Evolutionary conservation across 1,139 yeast genomes (phyloP).

Genomic region (Debaryomyces fabryi): DNA sequence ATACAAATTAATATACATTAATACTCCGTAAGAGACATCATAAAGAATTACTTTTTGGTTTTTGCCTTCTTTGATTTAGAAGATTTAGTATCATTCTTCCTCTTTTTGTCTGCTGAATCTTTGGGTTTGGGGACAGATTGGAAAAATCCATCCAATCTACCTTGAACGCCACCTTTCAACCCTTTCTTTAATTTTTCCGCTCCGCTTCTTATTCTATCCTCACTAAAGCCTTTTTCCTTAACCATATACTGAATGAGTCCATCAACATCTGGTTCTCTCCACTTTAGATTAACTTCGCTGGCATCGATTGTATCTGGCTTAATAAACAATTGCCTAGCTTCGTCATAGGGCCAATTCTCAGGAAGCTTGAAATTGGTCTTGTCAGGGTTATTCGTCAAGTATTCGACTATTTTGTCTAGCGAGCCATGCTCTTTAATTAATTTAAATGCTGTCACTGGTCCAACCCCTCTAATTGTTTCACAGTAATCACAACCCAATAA

Average conservation of each 20-base stretch:
- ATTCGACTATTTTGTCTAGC: constrained; percentile 74
- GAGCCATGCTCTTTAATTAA: constrained; percentile 83
- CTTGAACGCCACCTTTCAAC: constrained; percentile 83
- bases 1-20: constrained; percentile 4
- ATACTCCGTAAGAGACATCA: background rate
- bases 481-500: constrained; percentile 96
- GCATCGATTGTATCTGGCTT: constrained; percentile 77
- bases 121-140: constrained; percentile 60
- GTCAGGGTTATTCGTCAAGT: constrained; percentile 60
- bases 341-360: constrained; percentile 91
- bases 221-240: constrained; percentile 81
- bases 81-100: constrained; percentile 26
- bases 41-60: constrained; percentile 15
- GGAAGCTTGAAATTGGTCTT: constrained; percentile 79
- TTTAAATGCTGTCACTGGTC: constrained; percentile 92
- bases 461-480: constrained; percentile 92
- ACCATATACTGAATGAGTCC: constrained; percentile 75
- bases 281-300: constrained; percentile 65
- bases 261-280: constrained; percentile 78
- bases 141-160: constrained; percentile 90
- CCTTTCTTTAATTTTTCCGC: constrained; percentile 85
- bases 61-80: constrained; percentile 24
- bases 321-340: constrained; percentile 81
- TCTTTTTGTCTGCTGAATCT: constrained; percentile 21
- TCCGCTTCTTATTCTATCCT: constrained; percentile 86